Conservation (phyloP, 108 stramenopile species). For the Chaetoceros muelleri region DNA sequence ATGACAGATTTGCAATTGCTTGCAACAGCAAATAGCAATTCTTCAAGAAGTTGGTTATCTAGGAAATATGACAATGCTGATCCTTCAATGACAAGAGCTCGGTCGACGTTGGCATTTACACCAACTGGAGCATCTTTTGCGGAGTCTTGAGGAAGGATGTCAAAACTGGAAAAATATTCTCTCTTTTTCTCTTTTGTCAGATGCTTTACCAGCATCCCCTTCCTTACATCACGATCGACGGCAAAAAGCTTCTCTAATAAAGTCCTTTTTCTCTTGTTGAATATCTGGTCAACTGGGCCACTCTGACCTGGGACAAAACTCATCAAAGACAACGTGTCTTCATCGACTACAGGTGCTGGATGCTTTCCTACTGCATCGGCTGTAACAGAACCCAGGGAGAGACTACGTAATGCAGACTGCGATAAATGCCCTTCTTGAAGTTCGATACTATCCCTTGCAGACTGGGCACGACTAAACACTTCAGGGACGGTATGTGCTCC, state of each 20-base stretch:
- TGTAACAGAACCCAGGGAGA: conserved; percentile 39
- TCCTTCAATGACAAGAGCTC: conserved; percentile 90
- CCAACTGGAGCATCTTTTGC: conserved; percentile 3
- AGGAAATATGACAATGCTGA: conserved; percentile 74
- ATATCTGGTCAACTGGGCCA: conserved; percentile 5
- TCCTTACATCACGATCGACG: conserved; percentile 62
- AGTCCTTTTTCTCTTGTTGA: conserved; percentile 57
- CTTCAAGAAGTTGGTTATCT: conserved; percentile 62
- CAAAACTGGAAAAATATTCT: background rate
- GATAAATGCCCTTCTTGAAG: conserved; percentile 12
- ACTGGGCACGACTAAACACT: conserved; percentile 57
- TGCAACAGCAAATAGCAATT: conserved; percentile 75
- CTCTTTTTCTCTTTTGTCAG: conserved; percentile 41
- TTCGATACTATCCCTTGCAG: conserved; percentile 31
- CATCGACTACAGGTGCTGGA: conserved; percentile 42
- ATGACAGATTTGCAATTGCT: conserved; percentile 83
- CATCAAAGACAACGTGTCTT: conserved; percentile 59
- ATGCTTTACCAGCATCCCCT: conserved; percentile 66
- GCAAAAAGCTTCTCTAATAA: conserved; percentile 69
- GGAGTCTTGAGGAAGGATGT: background rate
- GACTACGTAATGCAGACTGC: conserved; percentile 20
- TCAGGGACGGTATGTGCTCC: conserved; percentile 21
- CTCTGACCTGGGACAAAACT: conserved; percentile 51
- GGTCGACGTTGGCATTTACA: conserved; percentile 17
- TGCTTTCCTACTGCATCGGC: conserved; percentile 8